Percentiles rank a stretch among this genome's conserved stretches.
phyloP scores from a whole-genome alignment of 129 eudicot genomes.

The Logfia minima region DNA sequence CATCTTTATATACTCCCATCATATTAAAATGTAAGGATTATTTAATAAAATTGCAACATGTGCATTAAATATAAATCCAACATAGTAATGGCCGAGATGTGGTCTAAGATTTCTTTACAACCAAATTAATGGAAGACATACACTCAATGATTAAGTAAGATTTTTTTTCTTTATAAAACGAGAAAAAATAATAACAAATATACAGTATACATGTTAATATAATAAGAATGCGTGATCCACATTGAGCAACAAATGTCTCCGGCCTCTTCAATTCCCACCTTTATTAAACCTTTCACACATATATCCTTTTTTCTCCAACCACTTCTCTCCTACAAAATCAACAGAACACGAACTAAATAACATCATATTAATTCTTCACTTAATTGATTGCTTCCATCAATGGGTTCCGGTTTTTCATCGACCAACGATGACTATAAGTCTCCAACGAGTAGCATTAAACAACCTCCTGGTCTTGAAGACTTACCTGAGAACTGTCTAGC shows the following conservation, averaged over 20 bases:
- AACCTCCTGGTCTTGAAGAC: slow-evolving; percentile 47
- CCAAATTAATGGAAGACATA: background rate
- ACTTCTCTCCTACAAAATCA: slow-evolving; percentile 10
- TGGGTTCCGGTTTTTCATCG: slow-evolving; percentile 57
- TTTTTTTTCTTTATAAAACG: background rate
- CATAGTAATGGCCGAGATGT: background rate
- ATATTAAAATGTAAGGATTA: background rate
- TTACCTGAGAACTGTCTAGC: slow-evolving; percentile 79
- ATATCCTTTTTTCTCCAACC: background rate
- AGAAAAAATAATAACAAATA: background rate
- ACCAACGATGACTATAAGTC: background rate
- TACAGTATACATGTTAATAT: background rate
- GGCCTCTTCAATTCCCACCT: slow-evolving; percentile 25
- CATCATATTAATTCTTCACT: background rate
- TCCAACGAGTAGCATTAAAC: background rate
- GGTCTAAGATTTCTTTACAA: background rate
- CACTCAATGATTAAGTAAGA: background rate
- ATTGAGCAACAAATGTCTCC: slow-evolving; percentile 34
- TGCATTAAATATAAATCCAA: background rate
- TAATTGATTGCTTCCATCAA: background rate
- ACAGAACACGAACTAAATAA: background rate
- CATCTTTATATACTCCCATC: no score
- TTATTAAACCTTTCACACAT: slow-evolving; percentile 28
- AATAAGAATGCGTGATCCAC: slow-evolving; percentile 44
- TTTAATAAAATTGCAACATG: background rate